Evolutionary conservation across 1,284 basidiomycete genomes (phyloP), one percentile per base, ranked within the genome.

Genomic region (Coniferiporia sulphurascens): DNA sequence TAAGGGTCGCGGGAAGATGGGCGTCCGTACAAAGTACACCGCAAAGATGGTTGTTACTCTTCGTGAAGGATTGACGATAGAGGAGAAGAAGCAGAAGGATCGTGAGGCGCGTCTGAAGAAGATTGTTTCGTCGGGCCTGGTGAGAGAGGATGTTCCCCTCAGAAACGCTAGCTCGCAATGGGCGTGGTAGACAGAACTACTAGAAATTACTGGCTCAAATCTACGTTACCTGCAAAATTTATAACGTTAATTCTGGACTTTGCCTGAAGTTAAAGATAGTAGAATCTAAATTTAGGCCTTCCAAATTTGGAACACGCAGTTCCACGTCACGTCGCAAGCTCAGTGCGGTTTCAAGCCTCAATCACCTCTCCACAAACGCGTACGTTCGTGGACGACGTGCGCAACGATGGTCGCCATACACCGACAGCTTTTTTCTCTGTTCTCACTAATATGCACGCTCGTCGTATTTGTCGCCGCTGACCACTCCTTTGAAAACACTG

Each of bases 1-100:
- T 63, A 89, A 89, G 73, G 96, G 93, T 56, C 84, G 96, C 60
- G 91, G 89, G 21, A 85, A 89, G 65, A 80, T 76, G 62, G 96
- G 96, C 62, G 80, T 92, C 62, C 87, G 89, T 61, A 79, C 84
- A 32, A 91, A 93, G 69, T 88, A 87, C 0, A 84, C 86, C 60
- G 86, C 95, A 1, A 83, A 87, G 56, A 71, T 98, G 71, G 83
- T 85, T 69, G 87, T 98, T 36, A 73, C 95, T 1, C 74, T 98
- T 63, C 85, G 85, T 64, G 90, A 95, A 68, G 95, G 95, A 4
- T 87, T 87, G 78, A 93, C 91, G 8, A 72, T 83, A 52, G 85
- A 84, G 65, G 83, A 95, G 73, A 75, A 87, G 66, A 80, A 84
- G 65, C 78, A 78, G 46, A 82, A 82, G 65, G 81, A 81, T 64